Evolutionary conservation across 495 filamentous ascomycete species (phyloP), one percentile per base, ranked within the genome.

Genomic region (Durotheca rogersii): DNA sequence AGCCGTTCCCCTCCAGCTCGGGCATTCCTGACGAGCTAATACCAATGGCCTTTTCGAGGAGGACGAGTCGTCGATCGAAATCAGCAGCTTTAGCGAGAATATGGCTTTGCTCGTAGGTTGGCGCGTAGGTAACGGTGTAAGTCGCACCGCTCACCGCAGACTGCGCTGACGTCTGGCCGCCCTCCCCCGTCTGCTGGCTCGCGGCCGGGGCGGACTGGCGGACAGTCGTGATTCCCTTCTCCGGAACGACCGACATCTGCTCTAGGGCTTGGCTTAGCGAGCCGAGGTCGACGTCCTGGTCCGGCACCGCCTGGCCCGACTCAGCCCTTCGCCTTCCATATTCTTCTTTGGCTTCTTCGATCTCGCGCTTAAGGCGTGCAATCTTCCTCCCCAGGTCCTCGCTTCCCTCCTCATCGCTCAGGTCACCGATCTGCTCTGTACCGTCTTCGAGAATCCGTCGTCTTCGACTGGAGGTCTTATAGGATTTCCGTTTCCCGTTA

Each of bases 31-130:
- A 77, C 9, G 81, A 83, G 9, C 80, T 83, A 31, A 96, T 77
- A 11, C 94, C 94, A 36, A 97, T 80, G 1, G 84, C 79, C 39
- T 82, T 83, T 69, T 99, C 93, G 23, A 99, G 73, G 6, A 84
- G 60, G 0, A 85, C 72, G 2, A 99, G 76, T 3, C 93, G 84
- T 23, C 78, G 73, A 63, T 96, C 93, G 51, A 97, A 95, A 46
- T 92, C 87, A 17, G 90, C 88, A 4, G 89, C 88, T 60, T 88
- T 87, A 14, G 85, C 81, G 9, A 96, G 77, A 14, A 86, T 74
- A 60, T 84, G 81, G 7, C 73, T 80, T 56, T 82, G 73, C 36
- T 83, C 73, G 49, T 82, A 82, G 20, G 70, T 62, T 37, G 87
- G 70, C 51, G 75, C 70, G 58, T 81, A 75, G 50, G 73, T 77